Conservation (phyloP, 805 yeast species). For the Barnettozyma populi region DNA sequence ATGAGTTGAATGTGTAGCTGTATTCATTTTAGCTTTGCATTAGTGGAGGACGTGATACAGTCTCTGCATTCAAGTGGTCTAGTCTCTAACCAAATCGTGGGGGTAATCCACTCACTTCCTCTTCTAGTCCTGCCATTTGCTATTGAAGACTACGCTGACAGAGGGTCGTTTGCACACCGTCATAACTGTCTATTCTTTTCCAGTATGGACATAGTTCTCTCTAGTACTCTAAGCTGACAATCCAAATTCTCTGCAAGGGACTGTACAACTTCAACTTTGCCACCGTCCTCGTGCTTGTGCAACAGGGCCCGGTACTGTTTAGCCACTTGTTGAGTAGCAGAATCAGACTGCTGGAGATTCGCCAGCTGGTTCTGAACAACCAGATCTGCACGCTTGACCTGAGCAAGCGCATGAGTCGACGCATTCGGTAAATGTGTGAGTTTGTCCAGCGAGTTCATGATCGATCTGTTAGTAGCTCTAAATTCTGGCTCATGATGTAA, state of each 20-base stretch:
- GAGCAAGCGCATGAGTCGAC: constrained; percentile 9
- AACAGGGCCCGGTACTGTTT: constrained; percentile 10
- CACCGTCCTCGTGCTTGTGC: not conserved
- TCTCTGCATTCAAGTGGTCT: not conserved
- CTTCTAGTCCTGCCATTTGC: not conserved
- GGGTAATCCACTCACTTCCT: not conserved
- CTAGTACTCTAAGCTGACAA: constrained; percentile 66
- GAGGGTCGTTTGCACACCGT: not conserved
- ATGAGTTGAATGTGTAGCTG: not conserved
- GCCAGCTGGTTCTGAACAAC: constrained; percentile 19
- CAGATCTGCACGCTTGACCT: constrained; percentile 19
- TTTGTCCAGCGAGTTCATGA: not conserved
- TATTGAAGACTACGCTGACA: not conserved
- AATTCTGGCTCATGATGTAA: not conserved
- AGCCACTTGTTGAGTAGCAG: constrained; percentile 6
- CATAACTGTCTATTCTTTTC: constrained; percentile 22
- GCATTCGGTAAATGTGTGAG: constrained; percentile 6
- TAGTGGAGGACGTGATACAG: not conserved
- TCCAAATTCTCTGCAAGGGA: constrained; percentile 63
- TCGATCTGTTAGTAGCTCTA: not conserved
- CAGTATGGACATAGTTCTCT: constrained; percentile 41
- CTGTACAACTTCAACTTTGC: constrained; percentile 34
- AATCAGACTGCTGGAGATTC: constrained; percentile 11
- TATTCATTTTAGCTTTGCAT: too few species aligned
- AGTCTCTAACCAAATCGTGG: not conserved